Conservation (phyloP, 179 eudicot species). For the Corrigiola litoralis region DNA sequence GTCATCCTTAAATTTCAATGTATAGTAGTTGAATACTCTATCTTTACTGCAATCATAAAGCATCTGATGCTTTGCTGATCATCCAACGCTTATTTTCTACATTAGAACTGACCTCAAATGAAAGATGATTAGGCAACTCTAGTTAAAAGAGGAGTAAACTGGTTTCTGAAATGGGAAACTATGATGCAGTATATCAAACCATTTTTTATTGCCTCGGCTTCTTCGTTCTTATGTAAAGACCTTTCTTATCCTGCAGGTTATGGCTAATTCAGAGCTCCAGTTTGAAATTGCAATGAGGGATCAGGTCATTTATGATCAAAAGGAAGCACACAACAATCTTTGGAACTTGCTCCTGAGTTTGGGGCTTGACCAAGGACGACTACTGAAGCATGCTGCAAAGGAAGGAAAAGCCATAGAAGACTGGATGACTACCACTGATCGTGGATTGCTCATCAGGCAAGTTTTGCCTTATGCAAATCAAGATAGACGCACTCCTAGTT, state of each 20-base stretch:
- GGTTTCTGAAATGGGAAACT: too few relatives aligned
- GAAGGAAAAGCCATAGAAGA: conserved; percentile 55
- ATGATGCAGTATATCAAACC: too few relatives aligned
- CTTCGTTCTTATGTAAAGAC: too few relatives aligned
- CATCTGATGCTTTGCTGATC: too few relatives aligned
- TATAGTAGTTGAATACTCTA: too few relatives aligned
- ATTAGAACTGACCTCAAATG: too few relatives aligned
- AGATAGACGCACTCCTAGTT: not conserved
- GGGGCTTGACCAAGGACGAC: conserved; percentile 54
- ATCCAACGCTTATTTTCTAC: too few relatives aligned
- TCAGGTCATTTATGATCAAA: conserved; percentile 63
- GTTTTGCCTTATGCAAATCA: conserved; percentile 2
- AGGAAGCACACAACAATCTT: conserved; percentile 59
- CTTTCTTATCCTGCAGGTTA: conserved; percentile 69
- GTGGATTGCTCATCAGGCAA: not conserved
- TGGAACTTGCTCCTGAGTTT: conserved; percentile 57
- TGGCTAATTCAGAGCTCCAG: conserved; percentile 78
- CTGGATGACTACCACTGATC: conserved; percentile 27
- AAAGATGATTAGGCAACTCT: too few relatives aligned
- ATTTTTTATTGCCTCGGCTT: too few relatives aligned
- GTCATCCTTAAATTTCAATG: too few relatives aligned
- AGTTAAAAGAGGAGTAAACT: too few relatives aligned
- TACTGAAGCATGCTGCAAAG: conserved; percentile 50
- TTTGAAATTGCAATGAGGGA: conserved; percentile 82
- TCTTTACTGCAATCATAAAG: too few relatives aligned